Evolutionary conservation across 2,329 filamentous ascomycete species (phyloP).

Genomic region (Dactylellina sp.): DNA sequence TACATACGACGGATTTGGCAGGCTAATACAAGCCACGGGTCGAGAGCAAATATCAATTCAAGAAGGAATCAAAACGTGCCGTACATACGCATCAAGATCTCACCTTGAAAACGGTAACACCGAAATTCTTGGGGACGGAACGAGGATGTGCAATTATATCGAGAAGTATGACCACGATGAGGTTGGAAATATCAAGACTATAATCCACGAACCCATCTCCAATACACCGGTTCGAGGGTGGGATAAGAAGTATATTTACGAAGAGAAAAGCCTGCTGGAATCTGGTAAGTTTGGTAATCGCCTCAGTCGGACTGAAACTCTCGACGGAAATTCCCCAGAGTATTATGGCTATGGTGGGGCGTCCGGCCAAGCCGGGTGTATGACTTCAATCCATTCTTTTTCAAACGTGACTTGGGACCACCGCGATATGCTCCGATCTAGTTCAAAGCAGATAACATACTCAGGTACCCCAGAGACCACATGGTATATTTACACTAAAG

Average conservation of each 20-base stretch:
- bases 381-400: slow-evolving; percentile 12
- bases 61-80: no score
- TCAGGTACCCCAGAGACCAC: slow-evolving; percentile 55
- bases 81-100: no score
- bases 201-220: slow-evolving; percentile 3
- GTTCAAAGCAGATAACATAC: slow-evolving; percentile 21
- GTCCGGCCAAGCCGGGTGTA: not conserved
- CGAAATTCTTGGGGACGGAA: slow-evolving; percentile 7
- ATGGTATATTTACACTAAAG: slow-evolving; percentile 60
- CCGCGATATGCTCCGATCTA: slow-evolving; percentile 38
- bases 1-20: slow-evolving; percentile 41
- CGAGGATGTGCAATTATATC: slow-evolving; percentile 14
- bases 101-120: not conserved
- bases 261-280: slow-evolving; percentile 11
- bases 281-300: not conserved
- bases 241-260: slow-evolving; percentile 28
- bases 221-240: slow-evolving; percentile 14
- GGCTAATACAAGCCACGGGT: slow-evolving; percentile 29
- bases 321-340: not conserved
- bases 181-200: slow-evolving; percentile 28
- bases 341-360: slow-evolving; percentile 13
- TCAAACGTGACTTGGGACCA: slow-evolving; percentile 34
- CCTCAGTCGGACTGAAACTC: not conserved
- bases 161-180: slow-evolving; percentile 41
- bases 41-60: slow-evolving; percentile 35